Evolutionary conservation across 2,329 filamentous ascomycete species (phyloP), one percentile per base, ranked within the genome.

Genomic region (Claviceps fusiformis): DNA sequence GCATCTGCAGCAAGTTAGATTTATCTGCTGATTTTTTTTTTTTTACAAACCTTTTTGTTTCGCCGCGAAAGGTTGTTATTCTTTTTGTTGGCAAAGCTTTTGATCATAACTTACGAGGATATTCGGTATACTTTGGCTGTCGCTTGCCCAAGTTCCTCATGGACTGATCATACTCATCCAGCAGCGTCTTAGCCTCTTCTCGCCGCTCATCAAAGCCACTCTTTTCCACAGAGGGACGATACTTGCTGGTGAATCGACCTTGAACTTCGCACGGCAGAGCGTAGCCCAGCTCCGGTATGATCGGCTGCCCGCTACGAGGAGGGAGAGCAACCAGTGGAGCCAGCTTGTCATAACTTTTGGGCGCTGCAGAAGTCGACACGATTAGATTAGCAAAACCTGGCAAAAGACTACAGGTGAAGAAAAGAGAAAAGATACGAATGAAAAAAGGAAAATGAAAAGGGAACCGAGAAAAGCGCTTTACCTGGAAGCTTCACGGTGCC

Each of bases 81-180:
- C 11, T 39, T 13, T 15, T 15, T 13, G 13, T 15, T 39, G 37
- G n/a, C 48, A 29, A 45, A 5, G 17, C 46, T 17, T 24, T 6
- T 27, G 15, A 13, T 33, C 11, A 49, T 9, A 11, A 64, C 67
- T 56, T 62, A 69, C 66, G 70, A 27, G 73, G 73, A 59, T 75
- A 75, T 54, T 75, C 73, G 4, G 73, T 73, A 55, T 75, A 75
- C 56, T 75, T 75, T 2, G 73, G 73, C 24, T 72, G 68, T 27
- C 71, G 67, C 59, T 71, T 72, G 17, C 72, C 73, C 48, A 75
- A 59, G 3, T 60, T 61, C 52, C 64, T 68, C 72, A 75, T 75
- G 9, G 69, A 66, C 45, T 61, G 65, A 45, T 74, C 71, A 58
- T 71, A 75, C 37, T 73, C 67, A 45, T 72, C 70, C 27, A 75